These are phyloP conservation scores for Psidium guajava DNA, from an alignment of 345 rosid species.

Conservation along the genomic window DNA sequence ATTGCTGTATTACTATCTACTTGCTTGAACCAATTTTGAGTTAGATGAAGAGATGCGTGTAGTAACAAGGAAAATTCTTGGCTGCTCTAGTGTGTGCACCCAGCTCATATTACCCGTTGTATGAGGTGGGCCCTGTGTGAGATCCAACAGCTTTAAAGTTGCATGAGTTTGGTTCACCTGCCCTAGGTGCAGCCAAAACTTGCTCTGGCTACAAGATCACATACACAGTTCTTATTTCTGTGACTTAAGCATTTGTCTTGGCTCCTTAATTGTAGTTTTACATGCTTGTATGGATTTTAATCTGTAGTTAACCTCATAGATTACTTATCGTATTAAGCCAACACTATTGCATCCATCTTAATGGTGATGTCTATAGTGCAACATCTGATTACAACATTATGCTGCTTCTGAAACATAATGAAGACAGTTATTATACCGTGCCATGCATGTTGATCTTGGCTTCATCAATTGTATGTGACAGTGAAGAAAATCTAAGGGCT, in stretches of 20 bases:
- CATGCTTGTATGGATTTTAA: not conserved
- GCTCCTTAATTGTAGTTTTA: not conserved
- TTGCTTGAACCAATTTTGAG: not conserved
- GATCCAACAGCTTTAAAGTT: not conserved
- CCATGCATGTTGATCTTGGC: not conserved
- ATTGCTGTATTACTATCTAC: not conserved
- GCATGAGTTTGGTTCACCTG: not conserved
- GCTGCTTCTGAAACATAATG: not conserved
- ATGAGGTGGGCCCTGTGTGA: not conserved
- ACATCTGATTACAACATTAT: not conserved
- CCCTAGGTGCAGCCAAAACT: not conserved
- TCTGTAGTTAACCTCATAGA: not conserved
- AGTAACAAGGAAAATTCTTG: not conserved
- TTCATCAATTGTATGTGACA: conserved; percentile 8
- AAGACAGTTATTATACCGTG: not conserved
- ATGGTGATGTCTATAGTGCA: not conserved
- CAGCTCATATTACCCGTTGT: not conserved
- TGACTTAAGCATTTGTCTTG: not conserved
- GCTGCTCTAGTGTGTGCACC: not conserved
- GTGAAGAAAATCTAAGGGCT: conserved; percentile 82
- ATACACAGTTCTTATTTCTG: not conserved
- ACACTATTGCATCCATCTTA: not conserved
- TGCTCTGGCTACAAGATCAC: not conserved
- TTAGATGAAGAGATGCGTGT: not conserved
- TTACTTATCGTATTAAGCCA: not conserved